phyloP scores from a whole-genome alignment of 331 rosid genomes.

The Rosa hybrid region DNA sequence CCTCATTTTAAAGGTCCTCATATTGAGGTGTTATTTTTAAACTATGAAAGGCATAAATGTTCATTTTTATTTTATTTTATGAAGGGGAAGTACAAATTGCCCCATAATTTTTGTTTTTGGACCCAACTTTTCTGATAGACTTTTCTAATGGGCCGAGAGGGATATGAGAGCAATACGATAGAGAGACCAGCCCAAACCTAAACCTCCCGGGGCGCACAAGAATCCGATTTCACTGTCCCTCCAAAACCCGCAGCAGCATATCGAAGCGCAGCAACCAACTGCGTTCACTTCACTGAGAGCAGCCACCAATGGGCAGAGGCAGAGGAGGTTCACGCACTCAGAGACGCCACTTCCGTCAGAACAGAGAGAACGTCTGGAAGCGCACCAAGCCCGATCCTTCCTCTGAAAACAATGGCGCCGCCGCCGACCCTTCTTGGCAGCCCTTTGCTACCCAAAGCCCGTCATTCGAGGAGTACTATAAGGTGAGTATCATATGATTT shows the following conservation, averaged over 20 bases:
- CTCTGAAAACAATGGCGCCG: slow-evolving; percentile 29
- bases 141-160: background rate
- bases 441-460: slow-evolving; percentile 74
- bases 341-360: slow-evolving; percentile 75
- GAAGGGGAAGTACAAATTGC: no score
- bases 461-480: slow-evolving; percentile 70
- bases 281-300: background rate
- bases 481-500: slow-evolving; percentile 29
- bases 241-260: slow-evolving; percentile 3
- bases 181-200: slow-evolving; percentile 6
- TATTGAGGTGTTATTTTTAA: no score
- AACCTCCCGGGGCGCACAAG: background rate
- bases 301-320: slow-evolving; percentile 49
- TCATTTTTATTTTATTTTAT: no score
- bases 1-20: no score
- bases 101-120: no score
- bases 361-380: slow-evolving; percentile 96
- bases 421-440: slow-evolving; percentile 46
- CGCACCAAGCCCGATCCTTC: slow-evolving; percentile 69
- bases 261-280: background rate
- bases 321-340: slow-evolving; percentile 84
- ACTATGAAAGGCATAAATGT: no score
- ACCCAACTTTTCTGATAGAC: no score
- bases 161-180: background rate
- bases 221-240: background rate